These are phyloP conservation scores for Posidonia oceanica DNA, from an alignment of 116 monocot genomes.

Conservation along the genomic window DNA sequence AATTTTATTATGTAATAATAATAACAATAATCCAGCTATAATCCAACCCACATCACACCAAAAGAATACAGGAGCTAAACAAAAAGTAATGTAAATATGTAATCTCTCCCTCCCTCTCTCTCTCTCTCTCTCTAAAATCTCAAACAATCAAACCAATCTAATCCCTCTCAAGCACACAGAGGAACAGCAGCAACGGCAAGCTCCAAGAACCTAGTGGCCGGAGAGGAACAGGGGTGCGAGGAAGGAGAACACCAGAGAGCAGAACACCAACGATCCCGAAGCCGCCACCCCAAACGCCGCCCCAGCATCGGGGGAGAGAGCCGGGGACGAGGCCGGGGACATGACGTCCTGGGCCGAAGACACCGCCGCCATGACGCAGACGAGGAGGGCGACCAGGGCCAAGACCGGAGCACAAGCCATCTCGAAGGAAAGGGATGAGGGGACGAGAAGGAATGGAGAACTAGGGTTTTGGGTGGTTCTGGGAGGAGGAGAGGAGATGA, in stretches of 20 bases:
- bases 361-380: not conserved
- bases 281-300: slow-evolving; percentile 1
- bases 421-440: not conserved
- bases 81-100: too few species aligned
- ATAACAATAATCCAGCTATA: too few species aligned
- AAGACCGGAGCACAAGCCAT: not conserved
- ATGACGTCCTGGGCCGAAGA: slow-evolving; percentile 1
- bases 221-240: not conserved
- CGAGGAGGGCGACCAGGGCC: not conserved
- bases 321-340: not conserved
- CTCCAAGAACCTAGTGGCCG: not conserved
- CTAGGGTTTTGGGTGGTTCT: not conserved
- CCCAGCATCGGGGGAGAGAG: not conserved
- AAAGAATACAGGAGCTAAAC: too few species aligned
- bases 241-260: slow-evolving; percentile 4
- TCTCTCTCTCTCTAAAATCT: not conserved
- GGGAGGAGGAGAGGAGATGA: not conserved
- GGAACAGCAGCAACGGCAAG: too few species aligned
- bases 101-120: too few species aligned
- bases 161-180: too few species aligned
- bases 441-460: not conserved
- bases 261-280: slow-evolving; percentile 2
- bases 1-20: too few species aligned
- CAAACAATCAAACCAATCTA: too few species aligned
- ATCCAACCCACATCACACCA: too few species aligned